Evolutionary conservation across 1,284 basidiomycete genomes (phyloP).

Genomic region (Puccinia polysora): DNA sequence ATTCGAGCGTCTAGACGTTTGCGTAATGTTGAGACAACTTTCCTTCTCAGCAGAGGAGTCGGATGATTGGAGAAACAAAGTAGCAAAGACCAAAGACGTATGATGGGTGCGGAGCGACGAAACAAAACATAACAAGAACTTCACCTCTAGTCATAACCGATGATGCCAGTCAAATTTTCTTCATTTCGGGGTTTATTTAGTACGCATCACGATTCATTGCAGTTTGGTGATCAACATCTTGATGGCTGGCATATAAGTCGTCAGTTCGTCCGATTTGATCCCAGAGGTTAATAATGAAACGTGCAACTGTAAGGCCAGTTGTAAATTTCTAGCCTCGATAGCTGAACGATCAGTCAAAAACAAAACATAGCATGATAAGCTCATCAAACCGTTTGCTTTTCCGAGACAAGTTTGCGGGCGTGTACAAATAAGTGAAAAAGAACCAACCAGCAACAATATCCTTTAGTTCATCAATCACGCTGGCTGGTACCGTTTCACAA

Average conservation of each 20-base stretch:
- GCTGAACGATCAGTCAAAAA: constrained; percentile 39
- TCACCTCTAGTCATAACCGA: too few species aligned
- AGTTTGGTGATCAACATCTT: constrained; percentile 47
- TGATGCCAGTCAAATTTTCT: too few species aligned
- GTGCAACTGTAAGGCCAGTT: constrained; percentile 47
- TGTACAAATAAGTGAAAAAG: not conserved
- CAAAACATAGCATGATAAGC: not conserved
- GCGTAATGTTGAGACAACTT: too few species aligned
- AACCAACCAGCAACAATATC: constrained; percentile 51
- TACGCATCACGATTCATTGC: too few species aligned
- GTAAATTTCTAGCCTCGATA: constrained; percentile 47
- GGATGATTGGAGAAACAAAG: too few species aligned
- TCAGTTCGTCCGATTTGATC: constrained; percentile 45
- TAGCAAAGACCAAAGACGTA: too few species aligned
- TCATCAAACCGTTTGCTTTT: too few species aligned
- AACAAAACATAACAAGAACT: too few species aligned
- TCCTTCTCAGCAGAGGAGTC: too few species aligned
- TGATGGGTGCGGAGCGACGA: too few species aligned
- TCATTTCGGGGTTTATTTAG: too few species aligned
- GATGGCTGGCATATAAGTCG: constrained; percentile 48
- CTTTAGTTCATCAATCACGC: constrained; percentile 50
- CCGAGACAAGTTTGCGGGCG: not conserved
- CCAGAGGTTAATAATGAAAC: constrained; percentile 46
- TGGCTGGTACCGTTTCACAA: constrained; percentile 67
- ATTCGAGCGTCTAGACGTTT: too few species aligned